phyloP scores from a whole-genome alignment of 1,139 yeast species.

The Arxiozyma slooffiae region DNA sequence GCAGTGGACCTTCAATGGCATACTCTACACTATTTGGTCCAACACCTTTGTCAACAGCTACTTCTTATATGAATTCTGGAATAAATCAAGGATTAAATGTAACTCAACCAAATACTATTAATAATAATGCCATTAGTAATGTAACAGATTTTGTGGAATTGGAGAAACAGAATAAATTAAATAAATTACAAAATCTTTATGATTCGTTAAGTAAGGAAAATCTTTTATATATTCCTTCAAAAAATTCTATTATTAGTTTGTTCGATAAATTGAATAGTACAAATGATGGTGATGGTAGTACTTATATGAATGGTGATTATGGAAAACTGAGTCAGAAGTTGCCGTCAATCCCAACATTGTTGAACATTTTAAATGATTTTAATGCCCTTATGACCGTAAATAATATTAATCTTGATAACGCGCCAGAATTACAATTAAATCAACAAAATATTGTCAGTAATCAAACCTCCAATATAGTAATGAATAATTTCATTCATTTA shows the following conservation, averaged over 20 bases:
- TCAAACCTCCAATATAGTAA: constrained; percentile 18
- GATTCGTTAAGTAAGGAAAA: constrained; percentile 19
- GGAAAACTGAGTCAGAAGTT: constrained; percentile 7
- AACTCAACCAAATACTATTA: constrained; percentile 4
- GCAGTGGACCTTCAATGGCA: not conserved
- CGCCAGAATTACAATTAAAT: constrained; percentile 23
- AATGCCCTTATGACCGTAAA: constrained; percentile 25
- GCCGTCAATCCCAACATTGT: constrained; percentile 21
- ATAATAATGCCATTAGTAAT: not conserved
- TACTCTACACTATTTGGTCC: constrained; percentile 22
- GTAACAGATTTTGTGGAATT: constrained; percentile 10
- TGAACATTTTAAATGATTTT: constrained; percentile 26
- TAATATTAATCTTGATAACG: constrained; percentile 24
- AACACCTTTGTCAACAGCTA: not conserved
- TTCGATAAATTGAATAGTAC: constrained; percentile 15
- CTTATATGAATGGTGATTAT: not conserved
- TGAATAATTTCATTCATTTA: constrained; percentile 23
- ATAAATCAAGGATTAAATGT: constrained; percentile 10
- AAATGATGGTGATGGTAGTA: constrained; percentile 3
- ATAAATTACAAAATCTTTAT: constrained; percentile 19
- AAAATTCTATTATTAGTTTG: constrained; percentile 24
- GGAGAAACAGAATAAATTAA: constrained; percentile 15
- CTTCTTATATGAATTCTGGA: not conserved
- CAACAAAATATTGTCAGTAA: constrained; percentile 23
- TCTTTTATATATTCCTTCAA: constrained; percentile 20